These are phyloP conservation scores for Aspergillus bertholletiae DNA, from an alignment of 495 filamentous ascomycete species.

Conservation along the genomic window DNA sequence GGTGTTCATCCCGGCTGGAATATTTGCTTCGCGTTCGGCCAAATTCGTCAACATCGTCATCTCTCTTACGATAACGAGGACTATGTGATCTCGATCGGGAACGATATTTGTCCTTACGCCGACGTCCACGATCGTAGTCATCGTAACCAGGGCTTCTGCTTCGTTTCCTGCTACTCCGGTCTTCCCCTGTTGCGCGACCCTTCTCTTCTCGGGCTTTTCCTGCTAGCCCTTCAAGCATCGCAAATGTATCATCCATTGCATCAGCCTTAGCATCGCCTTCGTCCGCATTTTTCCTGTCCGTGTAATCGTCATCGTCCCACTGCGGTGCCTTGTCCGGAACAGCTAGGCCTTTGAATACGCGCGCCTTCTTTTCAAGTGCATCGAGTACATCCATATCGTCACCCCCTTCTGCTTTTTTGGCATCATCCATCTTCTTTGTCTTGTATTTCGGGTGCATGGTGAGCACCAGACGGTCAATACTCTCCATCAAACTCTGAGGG, in stretches of 20 bases:
- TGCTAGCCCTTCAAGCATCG: slow-evolving; percentile 81
- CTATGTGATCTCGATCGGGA: slow-evolving; percentile 56
- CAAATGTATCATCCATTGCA: slow-evolving; percentile 91
- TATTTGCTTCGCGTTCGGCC: slow-evolving; percentile 45
- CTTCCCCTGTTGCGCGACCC: slow-evolving; percentile 24
- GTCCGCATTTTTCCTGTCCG: slow-evolving; percentile 17
- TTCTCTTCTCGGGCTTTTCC: slow-evolving; percentile 55
- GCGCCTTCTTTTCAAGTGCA: slow-evolving; percentile 60
- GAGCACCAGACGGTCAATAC: slow-evolving; percentile 80
- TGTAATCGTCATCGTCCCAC: slow-evolving; percentile 51
- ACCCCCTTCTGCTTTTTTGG: slow-evolving; percentile 11
- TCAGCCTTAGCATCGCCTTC: slow-evolving; percentile 43
- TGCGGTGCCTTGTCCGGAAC: slow-evolving; percentile 74
- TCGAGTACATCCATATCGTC: slow-evolving; percentile 39
- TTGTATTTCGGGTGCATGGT: slow-evolving; percentile 91
- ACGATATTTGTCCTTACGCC: slow-evolving; percentile 49
- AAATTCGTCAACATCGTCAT: slow-evolving; percentile 63
- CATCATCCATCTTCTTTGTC: slow-evolving; percentile 28
- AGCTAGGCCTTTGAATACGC: slow-evolving; percentile 84
- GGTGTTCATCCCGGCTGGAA: slow-evolving; percentile 38
- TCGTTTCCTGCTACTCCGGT: slow-evolving; percentile 58
- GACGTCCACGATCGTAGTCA: slow-evolving; percentile 49
- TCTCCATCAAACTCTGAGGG: slow-evolving; percentile 83
- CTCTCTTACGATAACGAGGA: slow-evolving; percentile 41
- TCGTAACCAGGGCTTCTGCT: slow-evolving; percentile 69